Base-by-base conservation (phyloP, 2,329 filamentous ascomycete species). In the Alternaria gansuensis region DNA sequence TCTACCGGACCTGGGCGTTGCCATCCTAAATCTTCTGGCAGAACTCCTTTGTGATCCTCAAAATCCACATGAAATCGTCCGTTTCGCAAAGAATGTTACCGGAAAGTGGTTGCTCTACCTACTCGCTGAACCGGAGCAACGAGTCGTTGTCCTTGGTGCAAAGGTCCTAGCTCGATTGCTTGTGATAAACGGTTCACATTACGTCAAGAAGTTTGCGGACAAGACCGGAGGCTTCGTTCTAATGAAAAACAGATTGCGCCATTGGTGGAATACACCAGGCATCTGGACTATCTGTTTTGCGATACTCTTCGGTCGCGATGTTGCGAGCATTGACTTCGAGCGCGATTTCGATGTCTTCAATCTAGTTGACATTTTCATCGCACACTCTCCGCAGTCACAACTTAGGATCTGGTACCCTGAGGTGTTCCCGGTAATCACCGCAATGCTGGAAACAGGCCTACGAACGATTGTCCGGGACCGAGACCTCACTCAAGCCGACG, bases 31-130 rank as follows among this genome's bases (percentile, higher is more conserved):
- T 63, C 88, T 96, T 78, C 94, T 95, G 71, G 85, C 90, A 7
- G 84, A 88, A 26, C 82, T 97, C 10, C 81, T 97, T 9, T 97
- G 93, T 70, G 88, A 91, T 61, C 87, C 87, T 68, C 84, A 84
- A 23, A 92, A 89, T 64, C 79, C 84, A 9, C 82, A 82, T 13
- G 88, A 90, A 61, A 90, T 97, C 55, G 87, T 89, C 72, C 95
- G 93, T 69, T 98, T 99, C 81, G 92, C 93, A 5, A 91, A 90
- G 72, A 96, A 94, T 1, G 94, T 99, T 8, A 97, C 94, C 23
- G 97, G 96, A 68, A 97, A 97, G 89, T 97, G 93, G 93, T 85
- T 97, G 13, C 81, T 99, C 13, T 96, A 97, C 76, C 85, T 99
- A 13, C 84, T 98, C 50, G 92, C 92, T 7, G 93, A 97, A 74